Evolutionary conservation across 2,329 filamentous ascomycete genomes (phyloP), one percentile per base, ranked within the genome.

Genomic region (Ustilaginoidea virens): DNA sequence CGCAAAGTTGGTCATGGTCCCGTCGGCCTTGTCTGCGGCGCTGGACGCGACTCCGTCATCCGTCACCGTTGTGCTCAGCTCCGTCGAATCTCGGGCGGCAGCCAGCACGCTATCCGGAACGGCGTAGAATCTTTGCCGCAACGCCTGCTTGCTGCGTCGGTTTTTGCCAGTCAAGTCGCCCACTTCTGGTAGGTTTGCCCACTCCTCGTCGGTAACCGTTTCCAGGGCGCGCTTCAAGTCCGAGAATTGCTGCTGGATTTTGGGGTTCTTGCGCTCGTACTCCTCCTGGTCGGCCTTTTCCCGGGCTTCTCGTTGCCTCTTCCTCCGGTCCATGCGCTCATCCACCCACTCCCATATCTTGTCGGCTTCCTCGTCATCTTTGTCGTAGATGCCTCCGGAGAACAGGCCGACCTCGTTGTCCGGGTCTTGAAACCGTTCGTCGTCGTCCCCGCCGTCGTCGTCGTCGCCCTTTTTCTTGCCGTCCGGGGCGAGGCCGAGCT

Each of bases 401-500:
- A 98, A 98, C 14, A 98, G 63, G 4, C 92, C 90, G 27, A 90
- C 80, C 53, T 98, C 90, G 46, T 96, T 96, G 45, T 98, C 90
- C 1, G 90, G 90, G 49, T 98, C 90, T 48, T 93, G 85, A 46
- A 85, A 96, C 26, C 87, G 71, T 20, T 80, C 78, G 32, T 83
- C 77, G 30, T 80, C 75, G 32, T 79, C 76, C 30, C 80, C 75
- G 32, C 78, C 76, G 30, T 80, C 72, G 28, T 80, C 75, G 31
- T 80, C 74, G n/a, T 80, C 70, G 25, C 72, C 74, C 13, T 80
- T 73, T 36, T 69, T 70, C 37, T 80, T 78, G 44, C 80, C 79
- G 32, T 74, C 72, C 6, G 71, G 72, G 25, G 52, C 52, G n/a
- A 70, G 52, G 5, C 86, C 87, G 34, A 96, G 69, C 47, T 81